Base-by-base conservation (phyloP, 225 moss, liverwort and hornwort genomes). In the Ulota crispa region DNA sequence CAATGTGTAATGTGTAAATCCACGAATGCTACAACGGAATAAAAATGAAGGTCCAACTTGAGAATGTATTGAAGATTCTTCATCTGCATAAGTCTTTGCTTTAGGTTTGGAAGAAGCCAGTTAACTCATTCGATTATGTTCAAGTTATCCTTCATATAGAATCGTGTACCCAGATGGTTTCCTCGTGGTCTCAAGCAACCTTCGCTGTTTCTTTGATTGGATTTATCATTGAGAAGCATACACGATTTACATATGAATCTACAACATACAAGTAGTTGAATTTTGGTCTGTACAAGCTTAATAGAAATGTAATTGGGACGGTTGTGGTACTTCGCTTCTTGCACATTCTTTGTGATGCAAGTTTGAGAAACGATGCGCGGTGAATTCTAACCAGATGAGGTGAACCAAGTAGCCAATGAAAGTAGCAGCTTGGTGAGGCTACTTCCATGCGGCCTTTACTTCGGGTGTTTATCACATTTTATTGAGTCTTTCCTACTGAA, bases 171-270 rank as follows among this genome's bases (percentile, higher is more conserved):
- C 56, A 72, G 65, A 69, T 61, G 61, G 16, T 50, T 67, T 73
- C 32, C 52, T 55, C 66, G 50, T 72, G 66, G 50, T 71, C 50
- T 65, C 23, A 41, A 76, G 52, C 67, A 64, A 24, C n/a, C 15
- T 12, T 39, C 20, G 21, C 53, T 57, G 56, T 53, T 85, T 78
- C 47, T 67, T 85, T 77, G 28, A 23, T 77, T 85, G 12, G 71
- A 50, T 56, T 36, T 32, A 15, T 52, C 11, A 66, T 37, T 72
- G 52, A 31, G 61, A 60, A 67, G 32, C 72, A 41, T 70, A 30
- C 50, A 64, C 31, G 30, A 39, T 31, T 31, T 82, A 66, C 19
- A 21, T 52, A 32, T 14, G 67, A 10, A 15, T 54, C 52, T 54
- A 41, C 78, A 41, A 39, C 61, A 31, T 59, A 16, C 41, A 26